A percentile compares a stretch with the other conserved stretches of the same genome.
Conservation (phyloP, 1,284 basidiomycete species). For the Lignosus rhinocerotis region DNA sequence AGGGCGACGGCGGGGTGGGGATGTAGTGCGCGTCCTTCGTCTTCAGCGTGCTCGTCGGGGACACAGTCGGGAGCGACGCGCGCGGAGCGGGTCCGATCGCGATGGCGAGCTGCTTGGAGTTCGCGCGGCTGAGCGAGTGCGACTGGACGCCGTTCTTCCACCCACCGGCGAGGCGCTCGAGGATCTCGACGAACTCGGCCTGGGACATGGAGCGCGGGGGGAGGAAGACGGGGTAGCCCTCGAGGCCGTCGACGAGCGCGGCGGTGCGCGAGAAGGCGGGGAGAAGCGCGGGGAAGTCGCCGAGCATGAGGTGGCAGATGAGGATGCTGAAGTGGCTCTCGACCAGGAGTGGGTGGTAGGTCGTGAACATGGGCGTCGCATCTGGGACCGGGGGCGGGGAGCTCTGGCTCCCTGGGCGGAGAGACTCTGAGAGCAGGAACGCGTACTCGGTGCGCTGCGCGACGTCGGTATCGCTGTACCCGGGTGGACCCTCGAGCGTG, state of each 20-base stretch:
- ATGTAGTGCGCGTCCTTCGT: slow-evolving; percentile 30
- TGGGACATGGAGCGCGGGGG: slow-evolving; percentile 83
- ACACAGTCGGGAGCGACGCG: slow-evolving; percentile 2
- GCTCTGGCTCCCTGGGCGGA: slow-evolving; percentile 58
- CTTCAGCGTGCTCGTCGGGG: slow-evolving; percentile 11
- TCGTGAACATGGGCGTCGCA: slow-evolving; percentile 64
- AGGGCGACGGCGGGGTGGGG: slow-evolving; percentile 25
- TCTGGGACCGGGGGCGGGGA: slow-evolving; percentile 36
- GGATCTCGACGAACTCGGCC: slow-evolving; percentile 78
- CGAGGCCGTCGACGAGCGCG: slow-evolving; percentile 70
- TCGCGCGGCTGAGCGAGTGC: slow-evolving; percentile 46
- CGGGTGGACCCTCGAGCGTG: slow-evolving; percentile 50
- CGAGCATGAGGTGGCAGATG: slow-evolving; percentile 70
- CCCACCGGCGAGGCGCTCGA: slow-evolving; percentile 72
- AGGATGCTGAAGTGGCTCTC: slow-evolving; percentile 81
- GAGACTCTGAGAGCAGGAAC: slow-evolving; percentile 63
- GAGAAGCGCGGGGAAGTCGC: slow-evolving; percentile 62
- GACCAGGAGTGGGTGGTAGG: slow-evolving; percentile 82
- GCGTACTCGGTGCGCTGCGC: slow-evolving; percentile 61
- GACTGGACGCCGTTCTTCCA: slow-evolving; percentile 64
- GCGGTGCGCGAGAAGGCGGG: slow-evolving; percentile 64
- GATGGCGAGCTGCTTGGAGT: slow-evolving; percentile 45
- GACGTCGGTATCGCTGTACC: slow-evolving; percentile 45
- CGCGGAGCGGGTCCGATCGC: slow-evolving; percentile 45
- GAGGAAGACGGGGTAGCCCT: slow-evolving; percentile 82